Conservation (phyloP, 2,329 filamentous ascomycete species). For the Shiraia sp. region DNA sequence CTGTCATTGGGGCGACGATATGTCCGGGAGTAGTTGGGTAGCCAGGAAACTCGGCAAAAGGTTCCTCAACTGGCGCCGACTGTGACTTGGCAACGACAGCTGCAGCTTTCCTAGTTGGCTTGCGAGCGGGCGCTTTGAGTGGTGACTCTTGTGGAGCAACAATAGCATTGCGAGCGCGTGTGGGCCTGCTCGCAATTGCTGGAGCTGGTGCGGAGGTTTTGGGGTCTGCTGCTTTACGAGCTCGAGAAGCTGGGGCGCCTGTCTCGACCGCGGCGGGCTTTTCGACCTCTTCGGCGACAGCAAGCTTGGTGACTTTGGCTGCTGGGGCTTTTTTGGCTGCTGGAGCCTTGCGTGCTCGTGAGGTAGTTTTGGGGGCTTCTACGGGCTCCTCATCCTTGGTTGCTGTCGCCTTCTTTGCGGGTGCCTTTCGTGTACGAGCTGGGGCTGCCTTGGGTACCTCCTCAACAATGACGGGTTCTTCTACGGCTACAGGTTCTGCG, state of each 20-base stretch:
- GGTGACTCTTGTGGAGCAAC: slow-evolving; percentile 25
- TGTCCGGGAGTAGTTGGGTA: slow-evolving; percentile 16
- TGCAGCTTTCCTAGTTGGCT: slow-evolving; percentile 24
- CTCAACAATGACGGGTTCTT: slow-evolving; percentile 17
- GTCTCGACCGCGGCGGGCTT: slow-evolving; percentile 11
- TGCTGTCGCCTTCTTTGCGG: slow-evolving; percentile 19
- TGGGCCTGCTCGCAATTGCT: slow-evolving; percentile 17
- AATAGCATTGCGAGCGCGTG: slow-evolving; percentile 25
- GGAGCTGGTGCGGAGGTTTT: slow-evolving; percentile 15
- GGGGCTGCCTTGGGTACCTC: slow-evolving; percentile 20
- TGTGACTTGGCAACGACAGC: slow-evolving; percentile 14
- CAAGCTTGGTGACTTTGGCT: slow-evolving; percentile 10
- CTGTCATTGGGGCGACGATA: slow-evolving; percentile 7
- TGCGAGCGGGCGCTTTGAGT: slow-evolving; percentile 30
- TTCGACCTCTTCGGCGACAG: slow-evolving; percentile 4
- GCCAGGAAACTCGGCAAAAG: slow-evolving; percentile 24
- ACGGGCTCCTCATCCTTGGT: slow-evolving; percentile 14
- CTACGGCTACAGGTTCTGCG: slow-evolving; percentile 9
- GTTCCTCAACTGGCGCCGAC: slow-evolving; percentile 20
- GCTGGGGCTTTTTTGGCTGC: slow-evolving; percentile 16
- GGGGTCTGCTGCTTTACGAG: slow-evolving; percentile 20
- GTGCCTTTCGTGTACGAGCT: slow-evolving; percentile 23
- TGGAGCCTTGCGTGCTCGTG: slow-evolving; percentile 24
- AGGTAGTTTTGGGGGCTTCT: slow-evolving; percentile 18
- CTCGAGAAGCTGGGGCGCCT: slow-evolving; percentile 22